Base-by-base conservation (phyloP, 176 grass and related monocot genomes). In the Phoenix dactylifera region DNA sequence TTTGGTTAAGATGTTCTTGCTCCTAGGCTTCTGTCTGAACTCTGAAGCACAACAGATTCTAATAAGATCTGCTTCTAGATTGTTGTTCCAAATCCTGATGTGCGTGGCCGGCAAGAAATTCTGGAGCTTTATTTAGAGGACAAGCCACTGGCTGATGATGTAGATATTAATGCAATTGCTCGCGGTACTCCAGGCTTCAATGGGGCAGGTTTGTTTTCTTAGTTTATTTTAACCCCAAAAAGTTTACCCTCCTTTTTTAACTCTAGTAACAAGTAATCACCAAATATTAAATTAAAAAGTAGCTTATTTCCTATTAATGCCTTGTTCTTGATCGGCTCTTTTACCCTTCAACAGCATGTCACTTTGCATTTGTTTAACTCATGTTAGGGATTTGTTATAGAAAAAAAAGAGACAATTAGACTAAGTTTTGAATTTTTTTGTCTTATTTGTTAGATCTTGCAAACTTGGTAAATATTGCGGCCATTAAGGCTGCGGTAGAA, bases 401-500 rank as follows among this genome's bases (percentile, higher is more conserved):
- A 10, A 44, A 14, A 39, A 9, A 44, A 14, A 14, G 1, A 44
- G 35, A 44, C 9, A 44, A 14, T 44, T 44, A 14, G 35, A 44
- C 35, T 44, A 44, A 30, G 28, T 30, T 30, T 30, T 6, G 5
- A 30, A 4, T 24, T 63, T 51, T 55, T 60, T 15, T 67, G 9
- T 14, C 50, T 58, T 29, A 55, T 54, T 35, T 54, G 51, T 60
- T 74, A 95, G 90, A 95, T 77, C 84, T 97, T 63, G 93, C 93
- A 62, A 97, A 92, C 68, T 77, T 97, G 74, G 93, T 97, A 75
- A 97, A 97, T 66, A 85, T 91, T 79, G 87, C 87, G 35, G 93
- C 94, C 29, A 98, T 98, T 81, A 98, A 98, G 77, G 88, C 88
- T 70, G 88, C 88, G 57, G 88, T 98, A 76, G 88, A 98, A 68